A percentile compares a stretch with the other conserved stretches of the same genome.
These are phyloP conservation scores for Gnetum montanum DNA, from an alignment of 75 land plant species.

Conservation along the genomic window DNA sequence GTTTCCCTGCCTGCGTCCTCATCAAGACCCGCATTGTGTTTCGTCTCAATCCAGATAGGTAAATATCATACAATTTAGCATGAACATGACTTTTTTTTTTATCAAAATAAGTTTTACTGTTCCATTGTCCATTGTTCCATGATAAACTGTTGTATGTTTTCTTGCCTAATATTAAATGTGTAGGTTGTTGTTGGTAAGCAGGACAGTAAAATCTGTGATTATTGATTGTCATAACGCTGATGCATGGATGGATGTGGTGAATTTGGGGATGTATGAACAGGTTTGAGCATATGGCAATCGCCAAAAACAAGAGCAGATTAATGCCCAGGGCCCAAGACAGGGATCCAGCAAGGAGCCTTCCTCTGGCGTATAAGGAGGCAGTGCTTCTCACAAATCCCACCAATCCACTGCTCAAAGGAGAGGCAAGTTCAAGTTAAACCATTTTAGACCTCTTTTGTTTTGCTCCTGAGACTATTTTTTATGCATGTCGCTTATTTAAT, in stretches of 20 bases:
- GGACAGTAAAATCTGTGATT: neutral
- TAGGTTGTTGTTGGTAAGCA: neutral
- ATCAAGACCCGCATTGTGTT: slow-evolving; percentile 52
- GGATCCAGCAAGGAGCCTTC: slow-evolving; percentile 23
- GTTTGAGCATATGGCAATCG: slow-evolving; percentile 67
- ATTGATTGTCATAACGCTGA: neutral
- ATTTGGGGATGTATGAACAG: slow-evolving; percentile 14
- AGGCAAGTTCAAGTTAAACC: too few relatives aligned
- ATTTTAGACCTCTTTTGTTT: too few relatives aligned
- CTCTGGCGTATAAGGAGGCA: slow-evolving; percentile 74
- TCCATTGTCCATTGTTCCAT: too few relatives aligned
- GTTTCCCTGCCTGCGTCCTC: slow-evolving; percentile 55
- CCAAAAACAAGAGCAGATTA: slow-evolving; percentile 41
- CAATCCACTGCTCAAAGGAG: slow-evolving; percentile 51
- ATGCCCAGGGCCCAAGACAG: slow-evolving; percentile 72
- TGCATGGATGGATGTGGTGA: neutral
- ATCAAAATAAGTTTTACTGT: neutral
- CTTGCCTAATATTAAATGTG: neutral
- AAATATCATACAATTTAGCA: neutral
- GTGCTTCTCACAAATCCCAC: slow-evolving; percentile 49
- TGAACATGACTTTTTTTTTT: neutral
- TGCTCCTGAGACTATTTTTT: too few relatives aligned
- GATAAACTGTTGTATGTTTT: neutral
- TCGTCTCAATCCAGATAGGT: slow-evolving; percentile 65
- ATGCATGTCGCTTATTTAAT: too few relatives aligned